Evolutionary conservation across 164 flowering plant genomes (phyloP), one percentile per base, ranked within the genome.

Genomic region (Nelumbo lutea): DNA sequence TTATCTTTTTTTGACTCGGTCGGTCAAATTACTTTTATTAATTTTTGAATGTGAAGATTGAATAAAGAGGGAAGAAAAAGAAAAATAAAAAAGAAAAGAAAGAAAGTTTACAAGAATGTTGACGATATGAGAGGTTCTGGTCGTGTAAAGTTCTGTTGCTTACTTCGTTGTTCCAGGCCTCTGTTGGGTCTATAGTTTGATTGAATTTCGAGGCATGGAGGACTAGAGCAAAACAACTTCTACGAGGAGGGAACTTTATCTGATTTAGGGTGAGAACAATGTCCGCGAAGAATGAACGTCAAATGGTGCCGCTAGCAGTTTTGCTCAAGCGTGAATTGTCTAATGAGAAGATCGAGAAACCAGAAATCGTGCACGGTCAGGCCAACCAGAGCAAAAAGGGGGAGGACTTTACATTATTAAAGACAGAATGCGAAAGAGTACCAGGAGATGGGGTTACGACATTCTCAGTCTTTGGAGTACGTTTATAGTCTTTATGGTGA

Each of bases 371-470:
- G 4, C 80, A 88, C 68, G 97, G 98, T n/a, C 92, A 91, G 76
- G 96, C 94, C 11, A 79, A 70, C 67, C 97, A 93, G 73, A 88
- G 91, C 83, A 96, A 96, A 88, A 96, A 96, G 75, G 98, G 99
- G 41, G 99, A 96, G 81, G 99, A 96, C 60, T 93, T 81, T 48
- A 91, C 96, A 0, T 70, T 96, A 50, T 62, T 86, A 52, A 91
- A 96, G 83, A 83, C 91, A 0, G 98, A 88, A 70, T 90, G 98
- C 66, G 85, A 96, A 68, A 79, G 96, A 42, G 62, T 84, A 3
- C 78, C 86, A 9, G 97, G 89, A 39, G 97, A 93, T 83, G 97
- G 93, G 8, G 75, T 83, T 59, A 76, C 91, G 52, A 90, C 98
- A 0, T 96, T 84, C 78, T 87, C 93, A 6, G 97, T 89, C 72